Conservation (phyloP, 805 yeast genomes). For the Nakazawaea populi region DNA sequence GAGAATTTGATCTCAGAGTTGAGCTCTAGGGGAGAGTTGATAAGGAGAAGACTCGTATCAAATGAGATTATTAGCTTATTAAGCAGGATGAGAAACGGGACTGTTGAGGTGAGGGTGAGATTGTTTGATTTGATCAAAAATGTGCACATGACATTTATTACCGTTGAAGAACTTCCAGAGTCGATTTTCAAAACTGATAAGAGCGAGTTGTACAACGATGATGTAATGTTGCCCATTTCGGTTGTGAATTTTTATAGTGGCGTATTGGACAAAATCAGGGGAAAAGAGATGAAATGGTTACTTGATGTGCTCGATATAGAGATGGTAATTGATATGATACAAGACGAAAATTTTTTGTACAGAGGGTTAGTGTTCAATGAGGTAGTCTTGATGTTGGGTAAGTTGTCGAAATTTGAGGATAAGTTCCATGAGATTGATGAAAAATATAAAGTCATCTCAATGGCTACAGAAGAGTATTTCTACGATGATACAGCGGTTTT, state of each 20-base stretch:
- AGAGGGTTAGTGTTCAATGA: neutral
- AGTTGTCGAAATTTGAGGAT: constrained; percentile 1
- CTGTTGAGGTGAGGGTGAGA: neutral
- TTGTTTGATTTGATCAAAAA: constrained; percentile 1
- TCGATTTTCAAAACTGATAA: neutral
- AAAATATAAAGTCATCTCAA: neutral
- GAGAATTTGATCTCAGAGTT: constrained; percentile 2
- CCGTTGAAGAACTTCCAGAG: neutral
- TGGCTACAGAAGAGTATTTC: neutral
- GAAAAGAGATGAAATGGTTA: neutral
- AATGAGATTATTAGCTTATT: constrained; percentile 3
- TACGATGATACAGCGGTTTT: neutral
- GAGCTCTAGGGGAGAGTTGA: neutral
- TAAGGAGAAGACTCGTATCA: constrained; percentile 9
- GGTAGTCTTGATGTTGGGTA: neutral
- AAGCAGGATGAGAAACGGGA: constrained; percentile 2
- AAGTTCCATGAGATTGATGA: neutral
- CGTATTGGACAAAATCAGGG: neutral
- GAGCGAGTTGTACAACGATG: constrained; percentile 1
- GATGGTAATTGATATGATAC: neutral
- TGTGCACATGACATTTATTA: constrained; percentile 1
- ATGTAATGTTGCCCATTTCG: neutral
- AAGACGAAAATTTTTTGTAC: neutral
- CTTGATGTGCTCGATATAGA: neutral
- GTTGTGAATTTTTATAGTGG: neutral